Base-by-base conservation (phyloP, 78 protist genomes). In the Cavenderia fasciculata region DNA sequence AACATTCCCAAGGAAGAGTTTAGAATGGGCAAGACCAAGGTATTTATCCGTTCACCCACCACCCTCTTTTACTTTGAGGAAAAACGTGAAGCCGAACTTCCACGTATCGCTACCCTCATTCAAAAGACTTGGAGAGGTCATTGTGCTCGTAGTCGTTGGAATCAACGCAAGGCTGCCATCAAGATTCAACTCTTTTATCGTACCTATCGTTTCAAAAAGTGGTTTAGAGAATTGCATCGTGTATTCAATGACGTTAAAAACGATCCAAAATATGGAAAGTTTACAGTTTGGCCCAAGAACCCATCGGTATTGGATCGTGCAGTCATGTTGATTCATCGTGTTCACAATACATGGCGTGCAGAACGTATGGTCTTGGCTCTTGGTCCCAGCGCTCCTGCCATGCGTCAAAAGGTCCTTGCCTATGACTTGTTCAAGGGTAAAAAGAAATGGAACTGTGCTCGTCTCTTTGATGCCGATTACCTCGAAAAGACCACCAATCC, bases 1-100 rank as follows among this genome's bases (percentile, higher is more conserved):
- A 51, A 51, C 8, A 61, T 96, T 27, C 21, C 46, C 43, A 51
- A 47, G 16, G 72, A 56, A 6, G 94, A 85, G n/a, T 89, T 54
- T 52, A 70, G 88, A 44, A 54, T 97, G 44, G 98, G 98, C n/a
- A 59, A 79, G 21, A 94, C 97, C 21, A 96, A 96, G 82, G 54
- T 97, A 0, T 97, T 97, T 47, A 74, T 97, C 25, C 51, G 93
- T 27, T 68, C 93, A 41, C 96, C 98, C 23, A 61, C 43, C 18
- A 88, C 95, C 1, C 75, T 96, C 11, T 63, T 92, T 61, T 63
- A 57, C 47, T 68, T 96, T 43, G 98, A 96, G 29, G 94, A 78
- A 25, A 59, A 52, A 38, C 76, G 96, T 23, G 92, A 88, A 12
- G 14, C 4, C 8, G 92, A 87, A 8, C 8, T 94, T 25, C 86